These are phyloP conservation scores for Alternaria metachromatica DNA, from an alignment of 2,329 filamentous ascomycete species.

Conservation along the genomic window DNA sequence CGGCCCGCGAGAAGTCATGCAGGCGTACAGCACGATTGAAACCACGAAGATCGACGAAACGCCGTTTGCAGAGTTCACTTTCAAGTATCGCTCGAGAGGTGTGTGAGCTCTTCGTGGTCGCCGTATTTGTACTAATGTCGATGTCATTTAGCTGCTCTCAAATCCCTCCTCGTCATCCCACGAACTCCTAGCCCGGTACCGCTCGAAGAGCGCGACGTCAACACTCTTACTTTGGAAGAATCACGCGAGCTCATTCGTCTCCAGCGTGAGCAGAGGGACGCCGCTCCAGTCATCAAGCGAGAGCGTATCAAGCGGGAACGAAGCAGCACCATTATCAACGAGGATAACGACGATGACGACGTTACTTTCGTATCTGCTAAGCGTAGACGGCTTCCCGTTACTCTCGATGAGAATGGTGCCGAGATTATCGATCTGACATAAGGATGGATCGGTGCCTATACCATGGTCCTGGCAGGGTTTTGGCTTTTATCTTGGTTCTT, in stretches of 20 bases:
- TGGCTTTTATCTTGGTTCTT: not conserved
- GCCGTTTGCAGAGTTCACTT: constrained; percentile 23
- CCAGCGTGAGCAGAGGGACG: constrained; percentile 11
- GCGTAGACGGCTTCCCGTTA: not conserved
- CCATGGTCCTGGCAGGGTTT: not conserved
- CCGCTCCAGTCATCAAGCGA: constrained; percentile 4
- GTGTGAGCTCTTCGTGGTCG: not conserved
- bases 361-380: constrained; percentile 19
- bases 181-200: constrained; percentile 33
- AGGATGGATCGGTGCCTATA: not conserved
- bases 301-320: constrained; percentile 20
- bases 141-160: constrained; percentile 26
- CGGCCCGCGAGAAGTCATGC: not conserved
- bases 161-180: constrained; percentile 42
- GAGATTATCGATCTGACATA: constrained; percentile 30
- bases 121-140: not conserved
- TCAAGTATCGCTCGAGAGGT: constrained; percentile 33
- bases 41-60: not conserved
- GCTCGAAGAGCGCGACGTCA: constrained; percentile 20
- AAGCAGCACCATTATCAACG: not conserved
- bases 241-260: constrained; percentile 25
- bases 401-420: constrained; percentile 16
- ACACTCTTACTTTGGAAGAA: constrained; percentile 19
- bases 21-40: not conserved
- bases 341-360: constrained; percentile 7